phyloP scores from a whole-genome alignment of 441 rosid genomes.

The Biscutella laevigata region DNA sequence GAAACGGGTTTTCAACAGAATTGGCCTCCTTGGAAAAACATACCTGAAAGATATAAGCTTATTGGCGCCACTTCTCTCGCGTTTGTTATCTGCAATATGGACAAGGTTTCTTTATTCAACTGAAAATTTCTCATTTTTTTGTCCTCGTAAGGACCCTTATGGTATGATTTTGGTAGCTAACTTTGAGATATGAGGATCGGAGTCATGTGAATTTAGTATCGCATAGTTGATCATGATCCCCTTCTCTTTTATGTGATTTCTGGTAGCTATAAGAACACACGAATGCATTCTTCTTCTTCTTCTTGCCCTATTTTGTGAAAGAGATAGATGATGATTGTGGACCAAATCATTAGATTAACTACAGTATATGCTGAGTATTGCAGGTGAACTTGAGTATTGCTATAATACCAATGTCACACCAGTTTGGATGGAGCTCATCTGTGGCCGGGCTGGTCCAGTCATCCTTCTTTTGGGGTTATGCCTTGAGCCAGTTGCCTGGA shows the following conservation, averaged over 20 bases:
- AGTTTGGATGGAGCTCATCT: slow-evolving; percentile 84
- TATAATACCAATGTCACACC: slow-evolving; percentile 89
- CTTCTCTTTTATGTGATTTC: neutral
- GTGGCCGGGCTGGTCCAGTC: slow-evolving; percentile 86
- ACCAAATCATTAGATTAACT: neutral
- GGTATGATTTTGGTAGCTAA: neutral
- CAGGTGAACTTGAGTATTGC: slow-evolving; percentile 93
- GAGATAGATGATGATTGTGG: neutral
- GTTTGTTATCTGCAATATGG: slow-evolving; percentile 91
- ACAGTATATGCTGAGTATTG: neutral
- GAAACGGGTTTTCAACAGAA: slow-evolving; percentile 42
- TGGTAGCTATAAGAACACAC: neutral
- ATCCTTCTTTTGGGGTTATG: slow-evolving; percentile 93
- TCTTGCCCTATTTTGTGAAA: neutral
- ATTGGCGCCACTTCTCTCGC: slow-evolving; percentile 84
- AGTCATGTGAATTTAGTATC: neutral
- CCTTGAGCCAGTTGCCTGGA: slow-evolving; percentile 86
- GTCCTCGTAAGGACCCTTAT: too few relatives aligned
- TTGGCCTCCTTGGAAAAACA: slow-evolving; percentile 77
- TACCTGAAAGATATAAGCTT: slow-evolving; percentile 66
- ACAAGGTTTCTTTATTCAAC: too few relatives aligned
- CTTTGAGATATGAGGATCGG: neutral
- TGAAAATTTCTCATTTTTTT: too few relatives aligned
- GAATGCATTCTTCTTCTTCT: neutral
- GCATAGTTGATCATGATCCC: neutral